These are phyloP conservation scores for Seiridium cupressi DNA, from an alignment of 2,329 filamentous ascomycete species.

Conservation along the genomic window DNA sequence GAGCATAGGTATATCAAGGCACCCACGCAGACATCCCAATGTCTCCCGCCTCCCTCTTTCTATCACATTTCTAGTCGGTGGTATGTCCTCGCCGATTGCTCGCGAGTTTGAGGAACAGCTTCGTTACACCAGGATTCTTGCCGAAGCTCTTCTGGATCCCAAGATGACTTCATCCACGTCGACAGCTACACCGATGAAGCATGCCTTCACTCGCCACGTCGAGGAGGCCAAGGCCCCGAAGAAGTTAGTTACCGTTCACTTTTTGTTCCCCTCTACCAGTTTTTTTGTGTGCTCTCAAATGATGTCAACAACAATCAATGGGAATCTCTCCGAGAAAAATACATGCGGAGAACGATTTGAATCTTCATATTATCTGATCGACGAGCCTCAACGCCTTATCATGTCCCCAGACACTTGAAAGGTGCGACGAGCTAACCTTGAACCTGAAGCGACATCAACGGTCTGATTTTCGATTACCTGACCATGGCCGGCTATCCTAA, in stretches of 20 bases:
- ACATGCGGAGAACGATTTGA: constrained; percentile 83
- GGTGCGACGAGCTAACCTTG: constrained; percentile 5
- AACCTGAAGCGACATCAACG: constrained; percentile 80
- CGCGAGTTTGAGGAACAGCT: constrained; percentile 17
- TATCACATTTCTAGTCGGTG: background rate
- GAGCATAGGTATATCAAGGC: background rate
- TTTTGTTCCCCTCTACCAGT: constrained; percentile 11
- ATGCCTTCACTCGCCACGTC: constrained; percentile 77
- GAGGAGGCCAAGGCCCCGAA: constrained; percentile 86
- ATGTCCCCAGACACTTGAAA: constrained; percentile 8
- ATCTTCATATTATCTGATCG: constrained; percentile 22
- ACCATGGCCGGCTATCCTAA: constrained; percentile 93
- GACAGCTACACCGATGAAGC: constrained; percentile 67
- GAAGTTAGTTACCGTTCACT: constrained; percentile 61
- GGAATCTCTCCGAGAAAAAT: constrained; percentile 99
- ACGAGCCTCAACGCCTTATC: constrained; percentile 9
- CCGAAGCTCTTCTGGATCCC: constrained; percentile 15
- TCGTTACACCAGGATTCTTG: constrained; percentile 15
- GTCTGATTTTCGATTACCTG: constrained; percentile 92
- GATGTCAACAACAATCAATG: constrained; percentile 93
- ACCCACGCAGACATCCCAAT: background rate
- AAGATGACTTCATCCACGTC: constrained; percentile 64
- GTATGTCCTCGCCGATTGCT: constrained; percentile 19
- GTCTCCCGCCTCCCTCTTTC: background rate
- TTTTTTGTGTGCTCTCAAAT: constrained; percentile 31